These are phyloP conservation scores for Exophiala lecanii-corni DNA, from an alignment of 2,329 filamentous ascomycete species.

Conservation along the genomic window DNA sequence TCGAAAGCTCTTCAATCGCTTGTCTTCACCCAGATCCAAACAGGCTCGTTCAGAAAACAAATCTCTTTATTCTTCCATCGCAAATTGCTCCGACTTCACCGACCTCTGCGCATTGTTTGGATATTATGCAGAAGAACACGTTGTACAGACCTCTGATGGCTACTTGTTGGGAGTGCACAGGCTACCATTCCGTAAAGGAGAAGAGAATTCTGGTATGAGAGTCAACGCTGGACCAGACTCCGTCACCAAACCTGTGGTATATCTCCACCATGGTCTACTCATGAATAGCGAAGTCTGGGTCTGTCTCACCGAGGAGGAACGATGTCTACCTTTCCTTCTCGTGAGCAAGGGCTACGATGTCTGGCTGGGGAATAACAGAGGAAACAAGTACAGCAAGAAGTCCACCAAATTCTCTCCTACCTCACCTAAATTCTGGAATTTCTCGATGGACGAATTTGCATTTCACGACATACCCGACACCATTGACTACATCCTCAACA, in stretches of 20 bases:
- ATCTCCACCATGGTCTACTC: constrained; percentile 89
- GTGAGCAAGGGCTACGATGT: constrained; percentile 93
- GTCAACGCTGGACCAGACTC: constrained; percentile 69
- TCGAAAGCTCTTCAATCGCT: constrained; percentile 72
- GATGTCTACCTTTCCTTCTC: constrained; percentile 81
- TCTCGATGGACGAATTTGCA: constrained; percentile 97
- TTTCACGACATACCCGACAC: constrained; percentile 96
- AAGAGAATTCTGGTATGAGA: constrained; percentile 45
- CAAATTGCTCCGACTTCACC: constrained; percentile 84
- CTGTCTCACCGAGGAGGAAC: constrained; percentile 77
- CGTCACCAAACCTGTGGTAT: constrained; percentile 77
- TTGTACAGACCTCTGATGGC: constrained; percentile 90
- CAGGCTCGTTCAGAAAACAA: constrained; percentile 65
- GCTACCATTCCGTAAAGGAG: constrained; percentile 71
- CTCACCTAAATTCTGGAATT: constrained; percentile 84
- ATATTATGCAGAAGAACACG: constrained; percentile 92
- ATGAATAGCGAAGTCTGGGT: constrained; percentile 99
- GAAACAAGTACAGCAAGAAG: constrained; percentile 99
- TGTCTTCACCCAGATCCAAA: constrained; percentile 66
- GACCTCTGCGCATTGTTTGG: constrained; percentile 90
- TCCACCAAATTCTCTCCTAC: constrained; percentile 70
- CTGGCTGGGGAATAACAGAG: constrained; percentile 95
- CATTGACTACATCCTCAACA: constrained; percentile 83
- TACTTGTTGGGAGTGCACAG: constrained; percentile 88
- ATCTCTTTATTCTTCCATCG: constrained; percentile 68